Percentiles rank a stretch among this genome's conserved stretches.
Conservation (phyloP, 768 basidiomycete species). For the Lactarius hatsudake region DNA sequence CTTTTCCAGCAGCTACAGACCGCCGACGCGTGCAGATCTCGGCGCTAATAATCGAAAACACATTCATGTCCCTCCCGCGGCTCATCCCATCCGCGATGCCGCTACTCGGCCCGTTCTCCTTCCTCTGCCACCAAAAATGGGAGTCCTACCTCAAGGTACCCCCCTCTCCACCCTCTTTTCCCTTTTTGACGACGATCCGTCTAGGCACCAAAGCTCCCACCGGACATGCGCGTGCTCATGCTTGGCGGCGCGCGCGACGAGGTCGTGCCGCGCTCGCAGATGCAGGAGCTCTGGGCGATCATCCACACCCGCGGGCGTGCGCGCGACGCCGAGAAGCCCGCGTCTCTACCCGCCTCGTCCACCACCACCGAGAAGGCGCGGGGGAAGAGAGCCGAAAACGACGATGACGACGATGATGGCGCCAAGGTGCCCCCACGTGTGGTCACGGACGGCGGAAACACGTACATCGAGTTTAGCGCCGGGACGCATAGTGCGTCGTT, state of each 20-base stretch:
- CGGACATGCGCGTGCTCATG: constrained; percentile 73
- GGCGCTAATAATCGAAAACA: constrained; percentile 89
- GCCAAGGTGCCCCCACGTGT: constrained; percentile 14
- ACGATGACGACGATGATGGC: constrained; percentile 6
- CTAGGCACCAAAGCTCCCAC: constrained; percentile 49
- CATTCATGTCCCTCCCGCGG: constrained; percentile 80
- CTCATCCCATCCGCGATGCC: constrained; percentile 84
- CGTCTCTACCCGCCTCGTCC: too few relatives aligned
- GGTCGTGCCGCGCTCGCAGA: constrained; percentile 72
- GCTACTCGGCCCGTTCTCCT: constrained; percentile 64
- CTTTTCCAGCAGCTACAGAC: not conserved
- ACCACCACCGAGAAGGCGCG: not conserved
- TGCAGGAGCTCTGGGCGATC: constrained; percentile 70
- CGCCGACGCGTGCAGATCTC: constrained; percentile 48
- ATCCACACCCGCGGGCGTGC: constrained; percentile 33
- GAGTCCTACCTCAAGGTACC: constrained; percentile 60
- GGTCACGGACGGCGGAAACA: constrained; percentile 25
- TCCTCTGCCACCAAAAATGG: constrained; percentile 88
- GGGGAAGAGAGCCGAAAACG: constrained; percentile 9
- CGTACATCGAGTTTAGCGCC: constrained; percentile 30
- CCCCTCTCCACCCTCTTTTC: constrained; percentile 36
- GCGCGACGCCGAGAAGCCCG: constrained; percentile 4
- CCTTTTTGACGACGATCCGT: constrained; percentile 36
- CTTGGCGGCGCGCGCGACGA: constrained; percentile 72
- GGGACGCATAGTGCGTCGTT: constrained; percentile 33